Evolutionary conservation across 2,329 filamentous ascomycete genomes (phyloP).

Genomic region (Ceratocystis cubensis): DNA sequence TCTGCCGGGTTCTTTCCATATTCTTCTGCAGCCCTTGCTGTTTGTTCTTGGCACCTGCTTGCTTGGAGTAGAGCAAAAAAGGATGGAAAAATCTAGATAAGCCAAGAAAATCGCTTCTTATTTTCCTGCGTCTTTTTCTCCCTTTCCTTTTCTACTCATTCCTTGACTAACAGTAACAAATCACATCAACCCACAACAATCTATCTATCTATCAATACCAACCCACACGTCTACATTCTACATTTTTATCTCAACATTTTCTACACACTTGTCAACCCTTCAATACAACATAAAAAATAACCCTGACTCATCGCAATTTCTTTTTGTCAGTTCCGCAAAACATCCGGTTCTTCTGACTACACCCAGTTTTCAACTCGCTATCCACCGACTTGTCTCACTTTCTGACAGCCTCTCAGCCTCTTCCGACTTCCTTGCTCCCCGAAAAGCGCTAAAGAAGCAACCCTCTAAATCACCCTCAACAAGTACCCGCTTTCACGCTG

Average conservation of each 20-base stretch:
- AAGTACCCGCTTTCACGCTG: slow-evolving; percentile 12
- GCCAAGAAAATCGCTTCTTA: not conserved
- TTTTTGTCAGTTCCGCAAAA: too few relatives aligned
- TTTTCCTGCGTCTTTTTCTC: slow-evolving; percentile 7
- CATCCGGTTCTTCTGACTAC: too few relatives aligned
- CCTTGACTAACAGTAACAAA: too few relatives aligned
- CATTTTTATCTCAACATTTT: too few relatives aligned
- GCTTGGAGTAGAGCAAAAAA: not conserved
- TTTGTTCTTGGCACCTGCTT: not conserved
- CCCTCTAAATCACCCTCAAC: slow-evolving; percentile 1
- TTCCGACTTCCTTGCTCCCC: not conserved
- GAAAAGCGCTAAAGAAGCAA: slow-evolving; percentile 19
- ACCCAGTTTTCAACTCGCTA: not conserved
- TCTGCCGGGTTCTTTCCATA: too few relatives aligned
- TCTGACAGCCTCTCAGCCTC: not conserved
- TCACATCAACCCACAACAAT: not conserved
- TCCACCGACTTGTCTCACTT: not conserved
- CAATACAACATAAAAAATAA: too few relatives aligned
- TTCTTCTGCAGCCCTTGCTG: too few relatives aligned
- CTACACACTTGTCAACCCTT: too few relatives aligned
- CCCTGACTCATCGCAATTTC: too few relatives aligned
- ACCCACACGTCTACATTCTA: not conserved
- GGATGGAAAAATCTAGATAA: slow-evolving; percentile 16
- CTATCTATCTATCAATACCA: too few relatives aligned
- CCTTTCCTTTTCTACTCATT: slow-evolving; percentile 7